These are phyloP conservation scores for Trichophyton simii DNA, from an alignment of 2,329 filamentous ascomycete genomes.

Conservation along the genomic window DNA sequence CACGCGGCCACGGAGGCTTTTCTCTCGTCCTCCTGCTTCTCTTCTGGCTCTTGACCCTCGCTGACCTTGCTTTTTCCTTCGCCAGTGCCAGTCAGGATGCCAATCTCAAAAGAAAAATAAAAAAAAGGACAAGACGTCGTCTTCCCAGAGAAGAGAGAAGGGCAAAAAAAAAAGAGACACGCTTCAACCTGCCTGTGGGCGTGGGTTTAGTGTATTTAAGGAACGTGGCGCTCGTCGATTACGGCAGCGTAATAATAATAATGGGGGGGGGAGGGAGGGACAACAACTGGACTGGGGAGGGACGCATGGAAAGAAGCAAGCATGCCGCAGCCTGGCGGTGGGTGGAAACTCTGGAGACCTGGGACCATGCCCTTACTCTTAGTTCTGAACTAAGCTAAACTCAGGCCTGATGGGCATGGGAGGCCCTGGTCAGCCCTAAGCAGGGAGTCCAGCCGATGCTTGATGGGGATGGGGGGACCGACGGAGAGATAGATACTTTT, in stretches of 20 bases:
- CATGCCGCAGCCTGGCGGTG: not conserved
- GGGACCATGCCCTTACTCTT: not conserved
- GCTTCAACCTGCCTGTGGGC: not conserved
- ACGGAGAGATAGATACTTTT: not conserved
- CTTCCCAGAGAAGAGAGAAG: not conserved
- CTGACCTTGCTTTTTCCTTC: not conserved
- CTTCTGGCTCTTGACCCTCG: not conserved
- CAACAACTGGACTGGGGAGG: not conserved
- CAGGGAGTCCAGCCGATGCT: not conserved
- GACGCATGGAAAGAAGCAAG: not conserved
- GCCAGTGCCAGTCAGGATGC: not conserved
- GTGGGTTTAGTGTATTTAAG: conserved; percentile 3
- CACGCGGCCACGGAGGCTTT: not conserved
- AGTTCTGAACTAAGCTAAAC: no score
- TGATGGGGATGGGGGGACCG: not conserved
- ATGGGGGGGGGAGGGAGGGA: not conserved
- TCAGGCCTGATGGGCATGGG: not conserved
- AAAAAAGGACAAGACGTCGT: not conserved
- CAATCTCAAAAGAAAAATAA: not conserved
- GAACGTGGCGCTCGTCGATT: conserved; percentile 2
- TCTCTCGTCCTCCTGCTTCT: not conserved
- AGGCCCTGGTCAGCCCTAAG: conserved; percentile 3
- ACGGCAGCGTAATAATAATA: not conserved
- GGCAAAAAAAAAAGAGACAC: not conserved
- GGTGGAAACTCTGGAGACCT: not conserved